phyloP scores from a whole-genome alignment of 345 rosid genomes.

The Lumnitzera littorea region DNA sequence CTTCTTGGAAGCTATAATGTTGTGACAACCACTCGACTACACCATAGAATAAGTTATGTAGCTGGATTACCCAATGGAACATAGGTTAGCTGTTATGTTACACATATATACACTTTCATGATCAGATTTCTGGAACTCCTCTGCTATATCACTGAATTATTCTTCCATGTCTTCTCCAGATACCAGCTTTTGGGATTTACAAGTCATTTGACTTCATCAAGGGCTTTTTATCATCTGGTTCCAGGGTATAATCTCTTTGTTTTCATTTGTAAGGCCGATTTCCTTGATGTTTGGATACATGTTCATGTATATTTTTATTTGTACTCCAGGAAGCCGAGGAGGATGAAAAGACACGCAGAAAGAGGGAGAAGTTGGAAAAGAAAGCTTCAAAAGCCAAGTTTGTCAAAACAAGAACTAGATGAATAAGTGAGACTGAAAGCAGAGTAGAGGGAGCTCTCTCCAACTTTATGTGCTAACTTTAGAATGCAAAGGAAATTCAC shows the following conservation, averaged over 20 bases:
- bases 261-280: background rate
- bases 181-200: slow-evolving; percentile 74
- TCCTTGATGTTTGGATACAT: background rate
- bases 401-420: slow-evolving; percentile 56
- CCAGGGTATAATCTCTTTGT: slow-evolving; percentile 42
- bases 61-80: too few relatives aligned
- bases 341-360: slow-evolving; percentile 82
- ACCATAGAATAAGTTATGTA: too few relatives aligned
- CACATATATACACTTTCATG: too few relatives aligned
- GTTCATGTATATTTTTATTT: background rate
- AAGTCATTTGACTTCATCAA: slow-evolving; percentile 50
- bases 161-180: slow-evolving; percentile 20
- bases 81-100: too few relatives aligned
- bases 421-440: too few relatives aligned
- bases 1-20: too few relatives aligned
- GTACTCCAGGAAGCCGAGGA: slow-evolving; percentile 50
- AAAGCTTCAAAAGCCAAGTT: slow-evolving; percentile 61
- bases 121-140: too few relatives aligned
- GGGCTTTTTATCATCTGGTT: slow-evolving; percentile 55
- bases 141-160: too few relatives aligned
- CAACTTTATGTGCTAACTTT: too few relatives aligned
- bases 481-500: too few relatives aligned
- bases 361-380: slow-evolving; percentile 92
- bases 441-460: too few relatives aligned
- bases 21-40: too few relatives aligned